Base-by-base conservation (phyloP, 768 basidiomycete species). In the Wakefieldia striispora region DNA sequence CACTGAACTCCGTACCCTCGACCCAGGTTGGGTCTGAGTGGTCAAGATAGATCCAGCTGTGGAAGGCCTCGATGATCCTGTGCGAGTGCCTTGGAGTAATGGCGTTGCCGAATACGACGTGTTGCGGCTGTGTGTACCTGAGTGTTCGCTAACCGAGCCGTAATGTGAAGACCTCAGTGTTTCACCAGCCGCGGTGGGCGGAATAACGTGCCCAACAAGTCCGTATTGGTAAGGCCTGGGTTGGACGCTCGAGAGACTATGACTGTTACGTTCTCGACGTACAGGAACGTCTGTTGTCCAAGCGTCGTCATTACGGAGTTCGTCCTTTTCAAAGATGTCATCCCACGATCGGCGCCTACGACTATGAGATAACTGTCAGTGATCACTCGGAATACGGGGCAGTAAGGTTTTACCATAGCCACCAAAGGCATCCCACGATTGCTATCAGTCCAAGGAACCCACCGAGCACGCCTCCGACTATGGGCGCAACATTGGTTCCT, bases 181-280 rank as follows among this genome's bases (percentile, higher is more conserved):
- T 21, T 56, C 70, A 33, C 61, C 59, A 0, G 64, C 59, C 2
- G 70, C 69, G 3, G 53, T 56, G 37, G 66, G 66, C 10, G 66
- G 55, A 7, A 55, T 14, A 31, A 68, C 59, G 20, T 74, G 75
- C 3, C 83, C 84, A 21, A 86, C 77, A 36, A 80, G 71, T 16
- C 82, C 83, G 54, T 86, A 86, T 56, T 80, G 73, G 58, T 86
- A 86, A 20, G 83, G 82, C 60, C 69, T 76, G 5, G 79, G 81
- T 40, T 75, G 73, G 24, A 68, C 64, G 35, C 41, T 51, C 45
- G 63, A 53, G 23, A 69, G 55, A 14, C 46, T 70, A 59, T 39
- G 68, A 58, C 49, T 58, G 55, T 53, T 56, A 41, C 61, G 63
- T 9, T 50, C 50, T 38, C 50, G 55, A 16, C 57, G 62, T 21